Evolutionary conservation across 148 eudicot genomes (phyloP), one percentile per base, ranked within the genome.

Genomic region (Pouteria glomerata): DNA sequence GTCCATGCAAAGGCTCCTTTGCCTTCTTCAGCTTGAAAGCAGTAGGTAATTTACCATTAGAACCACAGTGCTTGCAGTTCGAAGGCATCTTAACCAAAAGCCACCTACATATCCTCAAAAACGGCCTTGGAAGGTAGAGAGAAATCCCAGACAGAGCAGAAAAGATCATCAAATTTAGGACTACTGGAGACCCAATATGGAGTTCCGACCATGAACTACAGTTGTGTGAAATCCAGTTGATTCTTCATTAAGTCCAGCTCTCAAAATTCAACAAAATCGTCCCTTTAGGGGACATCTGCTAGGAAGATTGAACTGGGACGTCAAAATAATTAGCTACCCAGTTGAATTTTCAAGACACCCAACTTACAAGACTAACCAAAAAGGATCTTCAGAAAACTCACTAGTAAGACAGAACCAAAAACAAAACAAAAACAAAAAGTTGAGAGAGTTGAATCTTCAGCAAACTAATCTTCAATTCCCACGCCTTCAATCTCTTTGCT

Each of bases 71-170:
- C 63, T 82, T 82, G 71, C 75, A 58, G 48, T 79, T 84, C 70
- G 84, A 71, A 65, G 97, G 80, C 97, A 91, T 91, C 60, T 80
- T 83, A 19, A 64, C 83, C 78, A 80, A 70, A 63, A 76, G 21
- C 80, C 79, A 80, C 78, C 68, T 73, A 65, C 78, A 80, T 74
- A 18, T 66, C 71, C 76, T 81, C 31, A 72, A 42, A 52, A 78
- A 71, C 2, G 72, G 33, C 81, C 85, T 73, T 35, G 69, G 59
- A 57, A 77, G 66, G 74, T 79, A 78, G 42, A 79, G 73, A 48
- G 52, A 71, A 76, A 74, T 68, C 73, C 79, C 69, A 78, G 53
- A 45, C 21, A 70, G 41, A 71, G 82, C 66, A 73, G 79, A 71
- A 80, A 78, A 84, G 74, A 55, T 73, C 86, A 77, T 82, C 76